phyloP scores from a whole-genome alignment of 1,284 basidiomycete genomes.

The Xanthoconium separans region DNA sequence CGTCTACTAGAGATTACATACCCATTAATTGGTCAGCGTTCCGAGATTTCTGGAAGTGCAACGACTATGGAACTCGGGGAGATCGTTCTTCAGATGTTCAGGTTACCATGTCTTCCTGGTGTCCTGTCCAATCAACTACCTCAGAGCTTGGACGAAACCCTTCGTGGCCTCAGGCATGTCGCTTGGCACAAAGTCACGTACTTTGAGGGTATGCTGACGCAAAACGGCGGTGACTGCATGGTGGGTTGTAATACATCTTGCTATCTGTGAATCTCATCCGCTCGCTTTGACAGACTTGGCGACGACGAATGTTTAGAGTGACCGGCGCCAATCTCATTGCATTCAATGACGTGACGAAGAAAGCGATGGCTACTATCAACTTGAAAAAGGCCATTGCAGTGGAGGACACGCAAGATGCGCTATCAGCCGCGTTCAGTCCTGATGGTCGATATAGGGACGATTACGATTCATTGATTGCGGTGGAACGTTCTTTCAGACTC shows the following conservation, averaged over 20 bases:
- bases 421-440: conserved; percentile 44
- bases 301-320: conserved; percentile 82
- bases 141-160: conserved; percentile 89
- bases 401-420: conserved; percentile 70
- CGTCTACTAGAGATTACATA: conserved; percentile 81
- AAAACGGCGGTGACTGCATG: conserved; percentile 91
- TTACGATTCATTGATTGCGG: conserved; percentile 70
- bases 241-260: conserved; percentile 46
- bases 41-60: conserved; percentile 54
- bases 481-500: conserved; percentile 86
- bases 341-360: conserved; percentile 93
- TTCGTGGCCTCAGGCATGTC: conserved; percentile 84
- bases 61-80: conserved; percentile 71
- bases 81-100: conserved; percentile 84
- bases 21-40: conserved; percentile 77
- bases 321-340: conserved; percentile 87
- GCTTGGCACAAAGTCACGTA: conserved; percentile 92
- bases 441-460: conserved; percentile 52
- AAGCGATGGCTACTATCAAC: conserved; percentile 87
- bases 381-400: conserved; percentile 80
- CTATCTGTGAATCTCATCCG: conserved; percentile 1
- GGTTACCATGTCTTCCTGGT: conserved; percentile 84
- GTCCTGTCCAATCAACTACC: conserved; percentile 79
- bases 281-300: conserved; percentile 65
- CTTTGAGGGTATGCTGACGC: conserved; percentile 91